A percentile compares a stretch with the other conserved stretches of the same genome.
Evolutionary conservation across 441 rosid genomes (phyloP).

Genomic region (Hypseocharis bilobata): DNA sequence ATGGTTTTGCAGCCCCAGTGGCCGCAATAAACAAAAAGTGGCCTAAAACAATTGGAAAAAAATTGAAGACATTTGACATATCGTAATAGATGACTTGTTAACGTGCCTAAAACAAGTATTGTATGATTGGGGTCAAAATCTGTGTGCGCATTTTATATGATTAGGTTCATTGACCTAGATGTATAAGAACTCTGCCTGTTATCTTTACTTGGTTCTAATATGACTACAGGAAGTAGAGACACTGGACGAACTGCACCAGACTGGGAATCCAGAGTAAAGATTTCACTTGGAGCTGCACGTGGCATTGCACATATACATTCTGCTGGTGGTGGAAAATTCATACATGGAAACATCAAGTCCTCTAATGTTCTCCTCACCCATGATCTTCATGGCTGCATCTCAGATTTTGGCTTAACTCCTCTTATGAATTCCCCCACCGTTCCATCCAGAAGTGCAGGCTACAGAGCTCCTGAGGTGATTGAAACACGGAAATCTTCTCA

Average conservation of each 20-base stretch:
- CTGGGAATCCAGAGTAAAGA: slow-evolving; percentile 49
- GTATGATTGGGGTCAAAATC: neutral
- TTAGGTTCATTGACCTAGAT: neutral
- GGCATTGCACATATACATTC: slow-evolving; percentile 47
- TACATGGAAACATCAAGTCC: slow-evolving; percentile 65
- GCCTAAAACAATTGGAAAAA: neutral
- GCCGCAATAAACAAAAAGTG: neutral
- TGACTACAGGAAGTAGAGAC: slow-evolving; percentile 39
- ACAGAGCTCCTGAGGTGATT: slow-evolving; percentile 55
- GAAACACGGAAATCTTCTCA: slow-evolving; percentile 48
- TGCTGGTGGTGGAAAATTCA: slow-evolving; percentile 38
- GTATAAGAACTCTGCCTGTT: neutral
- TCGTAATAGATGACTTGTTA: neutral
- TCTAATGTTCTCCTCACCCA: slow-evolving; percentile 50
- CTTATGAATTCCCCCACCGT: slow-evolving; percentile 40
- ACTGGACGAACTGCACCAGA: slow-evolving; percentile 33
- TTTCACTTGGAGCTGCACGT: slow-evolving; percentile 41
- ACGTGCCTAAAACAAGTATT: neutral
- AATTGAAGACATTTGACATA: neutral
- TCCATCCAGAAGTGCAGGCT: slow-evolving; percentile 51
- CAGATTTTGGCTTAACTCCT: slow-evolving; percentile 57
- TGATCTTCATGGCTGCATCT: slow-evolving; percentile 46
- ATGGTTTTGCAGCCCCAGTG: neutral
- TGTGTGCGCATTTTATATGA: neutral
- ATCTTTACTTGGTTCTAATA: neutral